Base-by-base conservation (phyloP, 2,329 filamentous ascomycete genomes). In the Aspergillus tubingensis region DNA sequence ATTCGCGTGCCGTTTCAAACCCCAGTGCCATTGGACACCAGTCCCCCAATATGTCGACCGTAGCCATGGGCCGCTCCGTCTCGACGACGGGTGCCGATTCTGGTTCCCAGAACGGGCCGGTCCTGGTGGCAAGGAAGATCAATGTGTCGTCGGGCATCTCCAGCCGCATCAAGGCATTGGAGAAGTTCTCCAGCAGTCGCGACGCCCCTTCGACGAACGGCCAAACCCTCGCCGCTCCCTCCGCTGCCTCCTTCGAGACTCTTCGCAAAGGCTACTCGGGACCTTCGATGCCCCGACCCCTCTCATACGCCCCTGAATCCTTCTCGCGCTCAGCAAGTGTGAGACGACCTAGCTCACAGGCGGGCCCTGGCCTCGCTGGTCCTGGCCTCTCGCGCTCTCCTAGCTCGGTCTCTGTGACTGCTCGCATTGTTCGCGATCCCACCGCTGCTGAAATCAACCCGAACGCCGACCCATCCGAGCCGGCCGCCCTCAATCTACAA, bases 71-170 rank as follows among this genome's bases (percentile, higher is more conserved):
- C 53, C 71, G 78, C 61, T 80, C 78, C 27, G 69, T 75, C 30
- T 80, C 78, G 8, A 74, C 72, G 50, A 68, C 76, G 21, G 75
- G 73, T 52, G 60, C 66, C 15, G 74, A 75, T 13, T 67, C 57
- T 30, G 67, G 68, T 36, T 65, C 65, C n/a, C 70, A 76, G 15
- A 61, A 72, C 27, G 71, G 71, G 39, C 75, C 77, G n/a, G 76
- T 84, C 13, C 71, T 89, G 53, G 79, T 83, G 50, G 81, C 85
- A 3, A 92, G 91, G 73, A 96, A 93, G 74, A 83, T 88, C 65
- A 95, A 91, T 69, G 85, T 98, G 23, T 93, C 92, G 7, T 92
- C 91, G 8, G 92, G 91, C 67, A 97, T 99, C 62, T 96, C 94
- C 3, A 91, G 94, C 74, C 89, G 95, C 44, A 98, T 98, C 74